phyloP scores from a whole-genome alignment of 768 basidiomycete species.

The Tricholomella constricta region DNA sequence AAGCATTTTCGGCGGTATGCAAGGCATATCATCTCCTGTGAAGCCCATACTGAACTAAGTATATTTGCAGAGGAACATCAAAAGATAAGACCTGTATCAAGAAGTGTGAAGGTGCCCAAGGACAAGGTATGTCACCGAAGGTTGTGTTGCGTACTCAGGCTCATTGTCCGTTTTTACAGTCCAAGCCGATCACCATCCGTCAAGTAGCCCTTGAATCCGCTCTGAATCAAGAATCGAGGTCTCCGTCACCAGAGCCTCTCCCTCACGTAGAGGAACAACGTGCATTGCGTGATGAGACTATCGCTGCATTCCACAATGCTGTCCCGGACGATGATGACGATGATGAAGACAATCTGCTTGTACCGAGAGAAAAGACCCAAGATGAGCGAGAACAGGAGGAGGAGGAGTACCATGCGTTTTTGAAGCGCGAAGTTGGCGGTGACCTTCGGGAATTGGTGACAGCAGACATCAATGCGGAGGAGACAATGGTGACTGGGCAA shows the following conservation, averaged over 20 bases:
- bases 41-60: neutral
- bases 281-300: constrained; percentile 76
- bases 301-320: constrained; percentile 73
- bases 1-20: constrained; percentile 78
- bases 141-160: neutral
- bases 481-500: constrained; percentile 11
- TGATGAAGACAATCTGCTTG: constrained; percentile 55
- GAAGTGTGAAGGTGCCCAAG: constrained; percentile 33
- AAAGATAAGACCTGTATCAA: constrained; percentile 40
- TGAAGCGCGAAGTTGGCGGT: constrained; percentile 80
- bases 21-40: neutral
- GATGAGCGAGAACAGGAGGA: constrained; percentile 80
- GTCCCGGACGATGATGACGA: constrained; percentile 34
- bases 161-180: constrained; percentile 34
- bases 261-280: constrained; percentile 76
- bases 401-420: constrained; percentile 81
- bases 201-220: constrained; percentile 68
- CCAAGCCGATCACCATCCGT: constrained; percentile 75
- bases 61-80: constrained; percentile 61
- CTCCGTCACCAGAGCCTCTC: constrained; percentile 57
- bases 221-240: constrained; percentile 53
- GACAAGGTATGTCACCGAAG: constrained; percentile 49
- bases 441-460: constrained; percentile 71
- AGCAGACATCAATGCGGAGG: constrained; percentile 39
- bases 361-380: constrained; percentile 74